These are phyloP conservation scores for Cryptosporidium sp. DNA, from an alignment of 169 alveolate genomes.

Conservation along the genomic window DNA sequence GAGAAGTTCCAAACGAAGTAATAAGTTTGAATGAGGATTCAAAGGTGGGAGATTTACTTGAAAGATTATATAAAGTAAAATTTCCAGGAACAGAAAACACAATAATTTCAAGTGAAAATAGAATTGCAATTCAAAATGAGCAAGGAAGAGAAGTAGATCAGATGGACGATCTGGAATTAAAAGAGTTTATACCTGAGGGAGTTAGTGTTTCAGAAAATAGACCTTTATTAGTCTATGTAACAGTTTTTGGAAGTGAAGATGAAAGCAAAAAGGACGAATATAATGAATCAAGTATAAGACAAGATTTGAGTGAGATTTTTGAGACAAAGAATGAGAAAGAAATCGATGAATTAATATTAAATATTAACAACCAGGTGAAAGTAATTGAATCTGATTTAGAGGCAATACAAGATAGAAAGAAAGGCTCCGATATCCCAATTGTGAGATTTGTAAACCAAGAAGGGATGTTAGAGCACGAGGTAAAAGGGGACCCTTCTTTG, in stretches of 20 bases:
- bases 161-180: neutral
- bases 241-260: neutral
- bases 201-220: conserved; percentile 7
- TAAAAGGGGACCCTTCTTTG: conserved; percentile 33
- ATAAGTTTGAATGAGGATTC: neutral
- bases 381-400: neutral
- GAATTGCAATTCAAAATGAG: conserved; percentile 18
- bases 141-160: conserved; percentile 22
- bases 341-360: neutral
- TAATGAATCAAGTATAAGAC: neutral
- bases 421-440: neutral
- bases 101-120: neutral
- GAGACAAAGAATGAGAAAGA: conserved; percentile 14
- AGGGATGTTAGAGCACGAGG: neutral
- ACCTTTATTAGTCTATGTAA: conserved; percentile 27
- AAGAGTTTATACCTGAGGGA: conserved; percentile 7
- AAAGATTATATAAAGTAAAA: neutral
- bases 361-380: neutral
- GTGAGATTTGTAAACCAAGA: conserved; percentile 6
- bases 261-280: neutral
- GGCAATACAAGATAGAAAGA: neutral
- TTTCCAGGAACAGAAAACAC: neutral
- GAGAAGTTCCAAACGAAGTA: neutral
- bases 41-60: conserved; percentile 1
- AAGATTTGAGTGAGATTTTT: conserved; percentile 16